phyloP scores from a whole-genome alignment of 225 moss, liverwort and hornwort genomes.

The Pseudoscleropodium purum region DNA sequence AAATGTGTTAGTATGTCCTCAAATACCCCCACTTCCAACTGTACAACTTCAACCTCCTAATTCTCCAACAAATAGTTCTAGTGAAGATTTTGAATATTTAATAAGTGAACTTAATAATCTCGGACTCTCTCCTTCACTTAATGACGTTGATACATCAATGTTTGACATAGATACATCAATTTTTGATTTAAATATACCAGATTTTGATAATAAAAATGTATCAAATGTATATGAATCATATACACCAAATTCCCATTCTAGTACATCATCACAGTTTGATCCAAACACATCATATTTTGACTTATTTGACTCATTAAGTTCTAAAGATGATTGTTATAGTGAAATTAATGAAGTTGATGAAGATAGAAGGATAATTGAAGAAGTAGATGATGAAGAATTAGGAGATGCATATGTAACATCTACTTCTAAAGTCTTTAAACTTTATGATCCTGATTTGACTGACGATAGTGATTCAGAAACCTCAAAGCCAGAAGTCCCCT shows the following conservation, averaged over 20 bases:
- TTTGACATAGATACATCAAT: not conserved
- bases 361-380: not conserved
- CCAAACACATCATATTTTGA: not conserved
- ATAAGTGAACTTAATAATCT: not conserved
- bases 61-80: not conserved
- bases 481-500: not conserved
- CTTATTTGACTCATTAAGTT: not conserved
- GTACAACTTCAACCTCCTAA: not conserved
- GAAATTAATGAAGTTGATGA: not conserved
- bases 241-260: not conserved
- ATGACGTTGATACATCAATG: not conserved
- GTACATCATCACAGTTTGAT: not conserved
- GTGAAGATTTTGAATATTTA: not conserved
- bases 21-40: fast-evolving
- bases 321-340: not conserved
- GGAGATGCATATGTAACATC: not conserved
- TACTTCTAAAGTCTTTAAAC: not conserved
- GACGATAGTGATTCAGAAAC: not conserved
- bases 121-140: not conserved
- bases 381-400: not conserved
- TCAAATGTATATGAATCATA: not conserved
- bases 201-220: not conserved
- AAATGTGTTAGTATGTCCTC: not conserved
- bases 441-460: not conserved
- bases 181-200: not conserved